Percentiles rank a stretch among this genome's conserved stretches.
phyloP scores from a whole-genome alignment of 2,329 filamentous ascomycete genomes.

The Penicillium sp. region DNA sequence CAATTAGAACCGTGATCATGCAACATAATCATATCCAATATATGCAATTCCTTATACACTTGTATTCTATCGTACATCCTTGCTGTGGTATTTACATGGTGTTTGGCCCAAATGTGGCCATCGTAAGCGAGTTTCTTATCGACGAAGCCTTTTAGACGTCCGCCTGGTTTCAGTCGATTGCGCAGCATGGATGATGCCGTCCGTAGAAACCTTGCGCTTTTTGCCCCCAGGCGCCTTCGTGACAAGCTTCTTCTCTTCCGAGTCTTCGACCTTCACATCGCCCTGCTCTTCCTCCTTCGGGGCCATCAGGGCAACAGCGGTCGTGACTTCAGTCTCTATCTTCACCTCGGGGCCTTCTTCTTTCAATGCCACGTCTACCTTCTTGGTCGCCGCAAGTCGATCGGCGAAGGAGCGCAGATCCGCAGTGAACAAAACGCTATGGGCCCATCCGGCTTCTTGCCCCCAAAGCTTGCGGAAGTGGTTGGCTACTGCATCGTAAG shows the following conservation, averaged over 20 bases:
- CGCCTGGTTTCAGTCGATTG: constrained; percentile 32
- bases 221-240: constrained; percentile 14
- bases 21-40: background rate
- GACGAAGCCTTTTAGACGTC: constrained; percentile 36
- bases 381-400: constrained; percentile 50
- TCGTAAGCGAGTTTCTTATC: too few relatives aligned
- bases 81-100: background rate
- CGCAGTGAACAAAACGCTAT: constrained; percentile 94
- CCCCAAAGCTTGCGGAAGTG: constrained; percentile 92
- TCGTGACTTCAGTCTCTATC: constrained; percentile 33
- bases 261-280: constrained; percentile 24
- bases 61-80: constrained; percentile 7
- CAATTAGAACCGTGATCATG: background rate
- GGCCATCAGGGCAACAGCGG: constrained; percentile 30
- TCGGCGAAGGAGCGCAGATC: constrained; percentile 85
- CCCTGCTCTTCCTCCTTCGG: constrained; percentile 24
- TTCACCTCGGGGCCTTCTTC: constrained; percentile 32
- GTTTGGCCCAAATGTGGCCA: too few relatives aligned
- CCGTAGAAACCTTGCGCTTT: constrained; percentile 22
- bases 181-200: constrained; percentile 24
- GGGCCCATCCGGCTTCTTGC: constrained; percentile 92
- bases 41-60: background rate
- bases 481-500: constrained; percentile 87
- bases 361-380: constrained; percentile 40
- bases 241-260: constrained; percentile 13